Base-by-base conservation (phyloP, 768 basidiomycete species). In the Coprinopsis sp. region DNA sequence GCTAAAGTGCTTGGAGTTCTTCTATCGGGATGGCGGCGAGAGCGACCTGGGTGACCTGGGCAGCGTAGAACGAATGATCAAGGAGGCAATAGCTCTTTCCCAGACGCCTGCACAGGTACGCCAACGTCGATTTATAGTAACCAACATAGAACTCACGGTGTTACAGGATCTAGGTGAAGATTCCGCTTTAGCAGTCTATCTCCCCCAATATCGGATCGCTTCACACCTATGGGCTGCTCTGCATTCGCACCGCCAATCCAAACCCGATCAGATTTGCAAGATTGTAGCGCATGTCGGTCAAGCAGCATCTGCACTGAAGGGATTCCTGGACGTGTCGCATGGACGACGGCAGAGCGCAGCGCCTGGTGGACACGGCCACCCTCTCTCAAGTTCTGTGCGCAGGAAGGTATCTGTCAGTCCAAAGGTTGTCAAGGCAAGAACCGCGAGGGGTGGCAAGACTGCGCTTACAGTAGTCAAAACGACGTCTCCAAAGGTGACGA, bases 221-320 rank as follows among this genome's bases (percentile, higher is more conserved):
- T 68, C 74, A 0, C 78, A 86, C 55, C 69, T 93, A 21, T 87
- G 84, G 81, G 65, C 79, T 36, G 80, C 83, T 0, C 65, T 93
- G 16, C 82, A 87, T 55, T 74, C 79, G 16, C 88, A 92, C 62
- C 76, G 79, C 12, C 68, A 65, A 4, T 65, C 61, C 7, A 70
- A 76, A 45, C 50, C 63, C 1, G 63, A 74, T 19, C 73, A 78
- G 57, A 70, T 65, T 45, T 46, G 62, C 0, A 55, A 72, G 1
- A 71, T 88, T 33, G 63, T 74, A 6, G 56, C 64, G n/a, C 78
- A 81, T 38, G 68, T 77, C 1, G 78, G 76, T 10, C 64, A 74
- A 12, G 84, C 80, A 0, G 80, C 74, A 52, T 60, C 52, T 27
- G 59, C 78, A 23, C 69, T 87, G 31, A 70, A 65, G 34, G 43